These are phyloP conservation scores for Aspergillus ruber DNA, from an alignment of 2,329 filamentous ascomycete genomes.

Conservation along the genomic window DNA sequence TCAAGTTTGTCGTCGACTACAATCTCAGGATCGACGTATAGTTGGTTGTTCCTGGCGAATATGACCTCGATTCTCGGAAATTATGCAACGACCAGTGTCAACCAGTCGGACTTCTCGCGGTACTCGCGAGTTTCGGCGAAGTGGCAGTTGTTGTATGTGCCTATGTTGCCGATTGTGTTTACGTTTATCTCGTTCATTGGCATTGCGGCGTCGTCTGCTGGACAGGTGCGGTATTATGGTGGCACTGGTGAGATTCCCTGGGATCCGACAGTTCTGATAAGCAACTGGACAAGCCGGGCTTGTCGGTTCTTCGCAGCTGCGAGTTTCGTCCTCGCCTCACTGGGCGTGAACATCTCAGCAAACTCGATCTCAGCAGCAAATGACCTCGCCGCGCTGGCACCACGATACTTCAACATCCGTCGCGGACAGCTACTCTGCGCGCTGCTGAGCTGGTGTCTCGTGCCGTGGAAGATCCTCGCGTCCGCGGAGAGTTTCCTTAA, in stretches of 20 bases:
- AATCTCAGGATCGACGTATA: constrained; percentile 45
- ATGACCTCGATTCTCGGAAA: constrained; percentile 46
- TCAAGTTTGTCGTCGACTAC: constrained; percentile 32
- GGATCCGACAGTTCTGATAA: constrained; percentile 39
- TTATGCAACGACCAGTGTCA: constrained; percentile 48
- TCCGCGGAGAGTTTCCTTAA: constrained; percentile 54
- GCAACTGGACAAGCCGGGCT: constrained; percentile 33
- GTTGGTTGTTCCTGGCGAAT: constrained; percentile 49
- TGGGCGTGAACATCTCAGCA: constrained; percentile 53
- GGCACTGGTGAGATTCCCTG: constrained; percentile 29
- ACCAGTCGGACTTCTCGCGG: constrained; percentile 53
- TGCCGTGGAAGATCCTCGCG: constrained; percentile 60
- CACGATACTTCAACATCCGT: constrained; percentile 50
- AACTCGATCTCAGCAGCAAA: constrained; percentile 47
- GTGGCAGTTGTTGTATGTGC: constrained; percentile 47
- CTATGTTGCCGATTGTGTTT: constrained; percentile 47
- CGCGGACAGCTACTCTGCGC: constrained; percentile 52
- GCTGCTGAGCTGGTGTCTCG: constrained; percentile 53
- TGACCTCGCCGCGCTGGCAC: constrained; percentile 51
- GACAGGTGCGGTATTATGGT: constrained; percentile 30
- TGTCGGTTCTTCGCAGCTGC: constrained; percentile 47
- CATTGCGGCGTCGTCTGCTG: constrained; percentile 34
- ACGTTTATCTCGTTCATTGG: constrained; percentile 49
- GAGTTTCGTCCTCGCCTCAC: constrained; percentile 49
- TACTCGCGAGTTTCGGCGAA: constrained; percentile 44